Conservation (phyloP, 192 early-diverging fungal genomes). For the Gaertneriomyces semiglobifer region DNA sequence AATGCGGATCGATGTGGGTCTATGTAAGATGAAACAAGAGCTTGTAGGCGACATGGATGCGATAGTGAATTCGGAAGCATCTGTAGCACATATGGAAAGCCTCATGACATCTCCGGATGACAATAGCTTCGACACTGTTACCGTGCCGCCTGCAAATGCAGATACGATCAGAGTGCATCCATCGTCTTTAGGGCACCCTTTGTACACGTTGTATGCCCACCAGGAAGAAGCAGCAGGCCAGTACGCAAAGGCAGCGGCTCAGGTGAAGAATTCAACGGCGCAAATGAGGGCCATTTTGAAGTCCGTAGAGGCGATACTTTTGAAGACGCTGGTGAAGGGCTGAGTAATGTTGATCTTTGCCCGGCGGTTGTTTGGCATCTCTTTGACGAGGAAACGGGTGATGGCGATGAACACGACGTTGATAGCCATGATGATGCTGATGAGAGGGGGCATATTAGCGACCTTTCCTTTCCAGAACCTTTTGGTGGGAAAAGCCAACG, state of each 20-base stretch:
- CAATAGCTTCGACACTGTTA: no score
- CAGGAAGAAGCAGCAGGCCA: slow-evolving; percentile 11
- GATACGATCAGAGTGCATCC: background rate
- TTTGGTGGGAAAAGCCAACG: background rate
- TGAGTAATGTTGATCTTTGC: background rate
- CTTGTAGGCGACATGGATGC: no score
- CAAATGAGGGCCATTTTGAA: background rate
- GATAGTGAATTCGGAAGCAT: no score
- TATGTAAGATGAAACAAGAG: no score
- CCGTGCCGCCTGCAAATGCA: no score
- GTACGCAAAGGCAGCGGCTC: slow-evolving; percentile 12
- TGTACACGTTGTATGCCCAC: slow-evolving; percentile 6
- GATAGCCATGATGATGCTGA: slow-evolving; percentile 1
- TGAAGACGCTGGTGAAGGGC: background rate
- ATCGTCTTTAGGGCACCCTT: slow-evolving; percentile 3
- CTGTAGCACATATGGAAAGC: no score
- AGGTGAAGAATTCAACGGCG: slow-evolving; percentile 7
- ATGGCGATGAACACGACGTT: slow-evolving; percentile 3
- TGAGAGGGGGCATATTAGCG: background rate
- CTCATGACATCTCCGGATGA: no score
- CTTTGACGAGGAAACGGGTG: background rate
- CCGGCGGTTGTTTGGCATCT: background rate
- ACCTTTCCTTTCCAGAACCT: slow-evolving; percentile 1
- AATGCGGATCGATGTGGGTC: no score
- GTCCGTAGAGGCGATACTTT: background rate